These are phyloP conservation scores for Solanum boliviense DNA, from an alignment of 257 asterid species.

Conservation along the genomic window DNA sequence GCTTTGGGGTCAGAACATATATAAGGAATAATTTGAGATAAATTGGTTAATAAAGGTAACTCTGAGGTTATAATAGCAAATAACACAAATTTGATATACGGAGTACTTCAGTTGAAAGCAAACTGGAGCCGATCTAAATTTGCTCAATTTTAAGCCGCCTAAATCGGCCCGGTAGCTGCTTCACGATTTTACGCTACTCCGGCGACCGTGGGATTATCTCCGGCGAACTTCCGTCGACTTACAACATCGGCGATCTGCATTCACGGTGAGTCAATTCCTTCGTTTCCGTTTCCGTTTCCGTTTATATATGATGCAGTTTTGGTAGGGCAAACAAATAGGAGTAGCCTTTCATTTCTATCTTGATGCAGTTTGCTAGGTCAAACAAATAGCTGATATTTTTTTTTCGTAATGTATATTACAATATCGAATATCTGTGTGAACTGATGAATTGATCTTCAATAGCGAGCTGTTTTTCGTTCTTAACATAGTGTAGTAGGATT, in stretches of 20 bases:
- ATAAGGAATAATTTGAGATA: background rate
- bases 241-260: background rate
- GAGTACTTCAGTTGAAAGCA: background rate
- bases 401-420: background rate
- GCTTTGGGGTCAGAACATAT: background rate
- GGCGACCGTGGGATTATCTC: background rate
- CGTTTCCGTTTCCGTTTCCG: background rate
- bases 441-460: background rate
- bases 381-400: background rate
- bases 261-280: background rate
- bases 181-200: background rate
- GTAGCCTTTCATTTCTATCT: background rate
- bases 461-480: background rate
- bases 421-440: background rate
- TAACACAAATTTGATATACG: background rate
- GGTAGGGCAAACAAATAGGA: background rate
- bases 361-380: background rate
- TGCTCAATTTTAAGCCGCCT: background rate
- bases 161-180: background rate
- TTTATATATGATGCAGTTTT: background rate
- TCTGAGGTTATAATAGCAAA: background rate
- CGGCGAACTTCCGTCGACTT: background rate
- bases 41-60: background rate
- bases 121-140: background rate
- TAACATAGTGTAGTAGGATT: background rate